Evolutionary conservation across 768 basidiomycete genomes (phyloP), one percentile per base, ranked within the genome.

Genomic region (Macrolepiota dolichaula): DNA sequence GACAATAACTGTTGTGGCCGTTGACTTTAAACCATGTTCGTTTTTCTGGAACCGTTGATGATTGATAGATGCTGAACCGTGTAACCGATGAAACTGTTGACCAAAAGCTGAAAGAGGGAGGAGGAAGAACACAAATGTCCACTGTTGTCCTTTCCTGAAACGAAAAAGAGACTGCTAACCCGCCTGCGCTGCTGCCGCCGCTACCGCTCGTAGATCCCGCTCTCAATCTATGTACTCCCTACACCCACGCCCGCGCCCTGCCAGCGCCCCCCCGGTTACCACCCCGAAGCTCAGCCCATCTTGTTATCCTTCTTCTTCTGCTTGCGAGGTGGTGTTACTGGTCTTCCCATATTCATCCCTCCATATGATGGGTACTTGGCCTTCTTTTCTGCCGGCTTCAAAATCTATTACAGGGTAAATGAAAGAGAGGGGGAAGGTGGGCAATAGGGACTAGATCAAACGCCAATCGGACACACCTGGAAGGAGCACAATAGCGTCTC

Each of bases 381-480:
- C 77, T 97, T 98, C 86, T 98, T 98, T 82, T 99, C 96, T 19
- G 96, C 96, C 36, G 96, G 96, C 78, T 99, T 99, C 69, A 99
- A 81, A 65, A 99, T 99, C 95, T 97, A 69, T 12, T 32, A 32
- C 29, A 32, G 7, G 2, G 5, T n/a, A 32, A 44, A 17, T 7
- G 19, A 6, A 2, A 32, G 10, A 36, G 42, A 59, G 44, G 57
- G 25, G 55, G 9, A 50, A 53, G 44, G 50, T 47, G 52, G 60
- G 51, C 46, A 37, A 44, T 9, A 6, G n/a, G 19, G 12, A 42
- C 42, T 24, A 35, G 4, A 40, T 35, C 51, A 55, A 60, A 11
- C 40, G 44, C 15, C 29, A 42, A 55, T 29, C 35, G 40, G 38
- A 59, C 75, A 62, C 65, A 96, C 94, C 78, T 98, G 96, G 93